These are phyloP conservation scores for Eucalyptus tenuipes DNA, from an alignment of 345 rosid genomes.

Conservation along the genomic window DNA sequence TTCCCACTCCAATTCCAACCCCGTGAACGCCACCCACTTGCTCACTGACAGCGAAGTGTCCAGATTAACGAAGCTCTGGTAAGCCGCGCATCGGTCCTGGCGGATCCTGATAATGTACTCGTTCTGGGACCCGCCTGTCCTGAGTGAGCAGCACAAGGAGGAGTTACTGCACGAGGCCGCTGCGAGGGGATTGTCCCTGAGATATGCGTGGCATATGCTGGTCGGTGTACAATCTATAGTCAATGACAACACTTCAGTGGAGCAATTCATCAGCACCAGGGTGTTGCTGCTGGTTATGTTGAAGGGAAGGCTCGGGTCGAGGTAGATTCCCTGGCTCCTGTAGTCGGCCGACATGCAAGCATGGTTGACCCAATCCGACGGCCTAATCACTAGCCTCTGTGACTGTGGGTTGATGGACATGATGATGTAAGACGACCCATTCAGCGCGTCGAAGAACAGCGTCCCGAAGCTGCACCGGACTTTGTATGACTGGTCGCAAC, in stretches of 20 bases:
- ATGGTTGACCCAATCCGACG: constrained; percentile 5
- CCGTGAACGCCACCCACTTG: constrained; percentile 42
- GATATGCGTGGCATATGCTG: constrained; percentile 36
- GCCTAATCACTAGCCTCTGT: constrained; percentile 22
- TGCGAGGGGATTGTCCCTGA: constrained; percentile 17
- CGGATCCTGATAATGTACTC: constrained; percentile 16
- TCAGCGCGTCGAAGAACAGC: neutral
- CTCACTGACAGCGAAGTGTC: constrained; percentile 8
- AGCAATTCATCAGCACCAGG: constrained; percentile 35
- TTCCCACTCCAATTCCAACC: constrained; percentile 48
- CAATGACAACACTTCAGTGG: constrained; percentile 16
- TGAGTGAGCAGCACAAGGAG: constrained; percentile 34
- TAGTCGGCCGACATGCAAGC: constrained; percentile 29
- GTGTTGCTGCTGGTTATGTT: constrained; percentile 41
- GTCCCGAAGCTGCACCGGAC: constrained; percentile 1
- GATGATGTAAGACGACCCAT: constrained; percentile 28
- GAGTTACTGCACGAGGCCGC: constrained; percentile 6
- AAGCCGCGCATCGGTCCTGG: constrained; percentile 34
- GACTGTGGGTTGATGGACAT: constrained; percentile 25
- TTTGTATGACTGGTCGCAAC: constrained; percentile 14
- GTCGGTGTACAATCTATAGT: constrained; percentile 25
- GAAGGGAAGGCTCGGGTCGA: constrained; percentile 31
- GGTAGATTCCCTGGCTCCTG: constrained; percentile 22
- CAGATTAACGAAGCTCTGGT: constrained; percentile 39
- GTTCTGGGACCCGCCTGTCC: constrained; percentile 20